These are phyloP conservation scores for Leucoagaricus sp. DNA, from an alignment of 1,284 basidiomycete species.

Conservation along the genomic window DNA sequence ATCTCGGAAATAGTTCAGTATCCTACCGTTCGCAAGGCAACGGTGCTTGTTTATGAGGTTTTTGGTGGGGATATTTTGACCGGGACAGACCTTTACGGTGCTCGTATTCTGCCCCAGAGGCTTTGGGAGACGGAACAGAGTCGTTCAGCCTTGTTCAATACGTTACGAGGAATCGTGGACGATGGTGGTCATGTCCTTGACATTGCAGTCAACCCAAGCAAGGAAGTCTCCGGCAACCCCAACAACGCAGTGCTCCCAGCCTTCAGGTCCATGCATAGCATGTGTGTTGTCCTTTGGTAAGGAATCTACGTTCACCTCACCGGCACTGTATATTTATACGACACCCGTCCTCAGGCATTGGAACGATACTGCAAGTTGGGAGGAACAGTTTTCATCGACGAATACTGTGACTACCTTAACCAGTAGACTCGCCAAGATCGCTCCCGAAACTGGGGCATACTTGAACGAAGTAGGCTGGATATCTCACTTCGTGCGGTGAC, in stretches of 20 bases:
- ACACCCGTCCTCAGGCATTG: not conserved
- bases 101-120: constrained; percentile 9
- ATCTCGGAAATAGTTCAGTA: constrained; percentile 8
- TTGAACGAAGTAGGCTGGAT: constrained; percentile 10
- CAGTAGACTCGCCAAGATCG: constrained; percentile 1
- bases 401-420: constrained; percentile 2
- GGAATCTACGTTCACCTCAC: not conserved
- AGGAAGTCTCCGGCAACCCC: constrained; percentile 8
- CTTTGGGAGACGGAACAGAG: constrained; percentile 3
- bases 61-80: constrained; percentile 14
- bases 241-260: constrained; percentile 17
- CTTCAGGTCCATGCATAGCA: constrained; percentile 14
- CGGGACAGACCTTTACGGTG: constrained; percentile 11
- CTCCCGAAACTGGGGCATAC: constrained; percentile 14
- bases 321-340: not conserved
- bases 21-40: constrained; percentile 8
- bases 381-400: constrained; percentile 5
- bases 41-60: not conserved
- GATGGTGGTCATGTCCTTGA: not conserved
- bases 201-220: constrained; percentile 4
- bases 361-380: constrained; percentile 14
- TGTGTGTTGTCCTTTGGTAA: constrained; percentile 8
- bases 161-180: constrained; percentile 10
- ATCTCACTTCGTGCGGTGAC: not conserved
- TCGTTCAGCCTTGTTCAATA: not conserved